These are phyloP conservation scores for Dactylorhiza incarnata DNA, from an alignment of 106 monocot genomes.

Conservation along the genomic window DNA sequence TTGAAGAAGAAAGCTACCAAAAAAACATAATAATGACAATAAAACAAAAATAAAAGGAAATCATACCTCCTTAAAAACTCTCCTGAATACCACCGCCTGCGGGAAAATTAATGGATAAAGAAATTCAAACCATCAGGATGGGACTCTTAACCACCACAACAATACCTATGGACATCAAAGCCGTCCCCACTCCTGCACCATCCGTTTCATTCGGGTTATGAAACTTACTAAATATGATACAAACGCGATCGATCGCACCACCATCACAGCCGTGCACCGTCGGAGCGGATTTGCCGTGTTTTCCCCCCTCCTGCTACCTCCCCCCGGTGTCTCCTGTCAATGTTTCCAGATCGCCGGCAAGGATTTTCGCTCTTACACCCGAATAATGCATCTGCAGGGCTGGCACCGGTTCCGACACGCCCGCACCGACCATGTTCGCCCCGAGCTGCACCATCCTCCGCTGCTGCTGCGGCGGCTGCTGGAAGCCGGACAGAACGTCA, in stretches of 20 bases:
- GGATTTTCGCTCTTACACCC: conserved; percentile 17
- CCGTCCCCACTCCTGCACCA: not conserved
- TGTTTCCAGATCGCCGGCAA: conserved; percentile 30
- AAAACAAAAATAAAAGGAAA: conserved; percentile 1
- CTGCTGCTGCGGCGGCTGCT: conserved; percentile 18
- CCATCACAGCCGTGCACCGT: not conserved
- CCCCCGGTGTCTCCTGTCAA: conserved; percentile 38
- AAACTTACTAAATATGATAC: conserved; percentile 11
- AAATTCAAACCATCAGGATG: conserved; percentile 1
- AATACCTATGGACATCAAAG: conserved; percentile 5
- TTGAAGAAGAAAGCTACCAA: not conserved
- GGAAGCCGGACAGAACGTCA: conserved; percentile 27
- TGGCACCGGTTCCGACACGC: conserved; percentile 54
- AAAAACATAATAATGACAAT: not conserved
- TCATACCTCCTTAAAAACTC: not conserved
- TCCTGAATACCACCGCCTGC: not conserved
- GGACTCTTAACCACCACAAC: not conserved
- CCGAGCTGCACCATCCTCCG: conserved; percentile 16
- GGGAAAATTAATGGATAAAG: conserved; percentile 3
- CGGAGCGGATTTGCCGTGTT: not conserved
- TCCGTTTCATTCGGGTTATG: conserved; percentile 8
- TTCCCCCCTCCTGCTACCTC: conserved; percentile 20
- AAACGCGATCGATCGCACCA: not conserved
- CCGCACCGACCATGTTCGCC: conserved; percentile 13
- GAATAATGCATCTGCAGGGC: conserved; percentile 61